Conservation (phyloP, 2,329 filamentous ascomycete species). For the Trichoderma atrobrunneum region DNA sequence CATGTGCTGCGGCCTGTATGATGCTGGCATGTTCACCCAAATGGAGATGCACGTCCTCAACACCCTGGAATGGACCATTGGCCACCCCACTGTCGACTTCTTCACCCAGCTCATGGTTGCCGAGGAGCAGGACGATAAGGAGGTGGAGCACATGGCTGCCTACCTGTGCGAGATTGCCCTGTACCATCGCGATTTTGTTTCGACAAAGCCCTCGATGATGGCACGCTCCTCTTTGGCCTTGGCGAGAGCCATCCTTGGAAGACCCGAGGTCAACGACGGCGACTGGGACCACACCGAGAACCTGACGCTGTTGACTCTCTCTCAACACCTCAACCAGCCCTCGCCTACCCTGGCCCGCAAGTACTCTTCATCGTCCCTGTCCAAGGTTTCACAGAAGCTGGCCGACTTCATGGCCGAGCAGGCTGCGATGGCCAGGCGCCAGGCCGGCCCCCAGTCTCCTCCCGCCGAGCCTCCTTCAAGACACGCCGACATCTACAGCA, state of each 20-base stretch:
- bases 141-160: conserved; percentile 90
- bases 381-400: conserved; percentile 53
- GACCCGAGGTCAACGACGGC: conserved; percentile 70
- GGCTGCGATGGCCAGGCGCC: conserved; percentile 52
- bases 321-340: conserved; percentile 58
- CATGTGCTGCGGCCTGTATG: conserved; percentile 98
- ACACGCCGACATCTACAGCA: conserved; percentile 65
- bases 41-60: conserved; percentile 99
- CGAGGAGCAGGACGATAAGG: conserved; percentile 73
- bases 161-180: conserved; percentile 95
- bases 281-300: conserved; percentile 76
- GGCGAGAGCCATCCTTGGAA: conserved; percentile 78
- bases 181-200: conserved; percentile 96
- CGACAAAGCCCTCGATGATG: conserved; percentile 85
- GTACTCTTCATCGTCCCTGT: conserved; percentile 54
- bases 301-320: conserved; percentile 59
- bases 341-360: conserved; percentile 58
- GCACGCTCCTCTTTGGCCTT: conserved; percentile 83
- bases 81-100: conserved; percentile 91
- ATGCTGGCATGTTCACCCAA: conserved; percentile 99
- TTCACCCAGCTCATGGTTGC: conserved; percentile 86
- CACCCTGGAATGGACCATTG: conserved; percentile 93
- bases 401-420: conserved; percentile 59
- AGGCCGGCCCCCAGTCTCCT: conserved; percentile 56
- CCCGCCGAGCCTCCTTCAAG: conserved; percentile 52